A percentile compares a stretch with the other conserved stretches of the same genome.
Evolutionary conservation across 2,329 filamentous ascomycete genomes (phyloP).

Genomic region (Talaromyces atroroseus): DNA sequence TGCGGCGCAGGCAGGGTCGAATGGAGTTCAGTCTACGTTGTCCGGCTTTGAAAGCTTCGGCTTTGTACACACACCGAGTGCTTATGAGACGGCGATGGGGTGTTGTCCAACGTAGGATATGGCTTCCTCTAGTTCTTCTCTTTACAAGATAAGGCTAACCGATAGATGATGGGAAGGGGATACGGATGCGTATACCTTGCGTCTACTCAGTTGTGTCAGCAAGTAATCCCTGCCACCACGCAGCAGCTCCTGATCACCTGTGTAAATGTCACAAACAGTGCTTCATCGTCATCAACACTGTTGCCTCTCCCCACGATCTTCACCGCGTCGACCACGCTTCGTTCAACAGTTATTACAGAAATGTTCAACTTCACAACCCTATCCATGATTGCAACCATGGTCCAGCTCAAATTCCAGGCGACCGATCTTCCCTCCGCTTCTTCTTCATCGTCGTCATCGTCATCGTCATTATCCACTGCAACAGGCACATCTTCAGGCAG

Average conservation of each 20-base stretch:
- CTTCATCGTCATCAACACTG: neutral
- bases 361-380: neutral
- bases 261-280: neutral
- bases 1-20: neutral
- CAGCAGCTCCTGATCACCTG: neutral
- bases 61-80: neutral
- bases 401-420: constrained; percentile 1
- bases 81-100: constrained; percentile 2
- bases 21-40: constrained; percentile 1
- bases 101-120: constrained; percentile 9
- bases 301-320: neutral
- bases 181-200: neutral
- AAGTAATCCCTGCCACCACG: neutral
- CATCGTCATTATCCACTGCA: neutral
- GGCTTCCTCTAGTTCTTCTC: neutral
- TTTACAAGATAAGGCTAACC: neutral
- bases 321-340: neutral
- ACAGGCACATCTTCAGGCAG: neutral
- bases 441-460: neutral
- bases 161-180: neutral
- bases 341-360: too few relatives aligned
- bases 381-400: neutral
- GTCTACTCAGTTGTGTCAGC: constrained; percentile 1
- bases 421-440: neutral
- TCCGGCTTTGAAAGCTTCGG: neutral